Percentiles rank a stretch among this genome's conserved stretches.
These are phyloP conservation scores for Verticillium nonalfalfae DNA, from an alignment of 2,329 filamentous ascomycete genomes.

Conservation along the genomic window DNA sequence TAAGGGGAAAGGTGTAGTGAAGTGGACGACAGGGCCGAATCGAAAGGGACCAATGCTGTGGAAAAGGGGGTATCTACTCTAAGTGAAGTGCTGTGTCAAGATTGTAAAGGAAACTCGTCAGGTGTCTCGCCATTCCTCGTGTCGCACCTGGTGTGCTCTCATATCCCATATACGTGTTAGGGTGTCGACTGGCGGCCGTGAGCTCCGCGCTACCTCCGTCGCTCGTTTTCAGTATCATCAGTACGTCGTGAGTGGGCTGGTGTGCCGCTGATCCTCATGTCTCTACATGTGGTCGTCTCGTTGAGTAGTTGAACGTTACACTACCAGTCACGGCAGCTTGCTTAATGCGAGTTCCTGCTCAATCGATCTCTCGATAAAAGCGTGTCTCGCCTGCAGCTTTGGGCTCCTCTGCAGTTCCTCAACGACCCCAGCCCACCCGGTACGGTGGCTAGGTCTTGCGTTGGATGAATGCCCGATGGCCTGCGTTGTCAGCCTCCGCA, in stretches of 20 bases:
- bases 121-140: neutral
- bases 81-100: constrained; percentile 19
- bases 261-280: neutral
- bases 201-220: neutral
- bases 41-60: constrained; percentile 10
- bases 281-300: neutral
- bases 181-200: neutral
- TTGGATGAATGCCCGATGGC: constrained; percentile 46
- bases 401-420: constrained; percentile 56
- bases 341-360: constrained; percentile 14
- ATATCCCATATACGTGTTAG: neutral
- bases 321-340: constrained; percentile 1
- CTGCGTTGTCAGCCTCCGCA: constrained; percentile 47
- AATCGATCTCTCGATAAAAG: constrained; percentile 56
- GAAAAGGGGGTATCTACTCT: constrained; percentile 33
- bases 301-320: neutral
- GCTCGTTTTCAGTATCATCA: neutral
- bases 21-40: neutral
- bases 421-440: constrained; percentile 58
- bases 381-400: constrained; percentile 53
- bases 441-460: constrained; percentile 38
- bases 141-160: neutral
- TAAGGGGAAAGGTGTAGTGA: constrained; percentile 2
- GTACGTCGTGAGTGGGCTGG: neutral
- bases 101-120: neutral